A percentile compares a stretch with the other conserved stretches of the same genome.
Conservation (phyloP, 1,284 basidiomycete species). For the Fistulina hepatica region DNA sequence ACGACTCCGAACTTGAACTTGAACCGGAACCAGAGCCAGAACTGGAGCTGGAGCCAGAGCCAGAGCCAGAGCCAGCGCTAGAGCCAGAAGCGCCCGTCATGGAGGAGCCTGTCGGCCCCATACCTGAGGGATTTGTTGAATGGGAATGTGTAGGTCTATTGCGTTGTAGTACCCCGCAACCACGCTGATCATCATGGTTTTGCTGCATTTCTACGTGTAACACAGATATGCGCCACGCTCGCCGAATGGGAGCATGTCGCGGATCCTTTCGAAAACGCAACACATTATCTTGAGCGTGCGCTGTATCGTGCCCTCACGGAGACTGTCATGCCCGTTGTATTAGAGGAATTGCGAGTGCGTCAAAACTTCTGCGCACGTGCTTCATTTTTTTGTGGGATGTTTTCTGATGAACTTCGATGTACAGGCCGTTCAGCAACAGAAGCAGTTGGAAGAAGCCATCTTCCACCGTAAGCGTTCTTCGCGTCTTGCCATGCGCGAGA, state of each 20-base stretch:
- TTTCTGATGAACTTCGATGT: slow-evolving; percentile 10
- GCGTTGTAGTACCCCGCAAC: background rate
- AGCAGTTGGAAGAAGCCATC: slow-evolving; percentile 55
- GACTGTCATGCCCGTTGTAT: slow-evolving; percentile 56
- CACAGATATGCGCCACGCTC: slow-evolving; percentile 68
- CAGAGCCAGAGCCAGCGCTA: slow-evolving; percentile 6
- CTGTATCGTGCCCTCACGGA: slow-evolving; percentile 59
- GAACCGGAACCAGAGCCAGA: slow-evolving; percentile 15
- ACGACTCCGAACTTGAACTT: slow-evolving; percentile 7
- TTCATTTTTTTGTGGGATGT: slow-evolving; percentile 1
- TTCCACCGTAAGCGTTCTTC: slow-evolving; percentile 76
- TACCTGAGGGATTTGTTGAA: slow-evolving; percentile 53
- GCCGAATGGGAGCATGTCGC: slow-evolving; percentile 71
- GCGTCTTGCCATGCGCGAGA: slow-evolving; percentile 67
- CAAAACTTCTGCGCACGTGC: slow-evolving; percentile 14
- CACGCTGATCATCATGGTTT: slow-evolving; percentile 4
- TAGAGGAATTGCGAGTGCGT: slow-evolving; percentile 49
- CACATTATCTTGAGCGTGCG: slow-evolving; percentile 70
- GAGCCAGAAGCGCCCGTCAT: too few relatives aligned
- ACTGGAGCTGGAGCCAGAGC: slow-evolving; percentile 4
- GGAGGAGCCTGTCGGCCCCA: slow-evolving; percentile 17
- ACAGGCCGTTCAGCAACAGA: slow-evolving; percentile 55
- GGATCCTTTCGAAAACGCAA: slow-evolving; percentile 60
- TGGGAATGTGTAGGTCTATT: slow-evolving; percentile 67
- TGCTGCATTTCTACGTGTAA: background rate